A percentile compares a stretch with the other conserved stretches of the same genome.
phyloP scores from a whole-genome alignment of 257 asterid species.

The Solanum habrochaites region DNA sequence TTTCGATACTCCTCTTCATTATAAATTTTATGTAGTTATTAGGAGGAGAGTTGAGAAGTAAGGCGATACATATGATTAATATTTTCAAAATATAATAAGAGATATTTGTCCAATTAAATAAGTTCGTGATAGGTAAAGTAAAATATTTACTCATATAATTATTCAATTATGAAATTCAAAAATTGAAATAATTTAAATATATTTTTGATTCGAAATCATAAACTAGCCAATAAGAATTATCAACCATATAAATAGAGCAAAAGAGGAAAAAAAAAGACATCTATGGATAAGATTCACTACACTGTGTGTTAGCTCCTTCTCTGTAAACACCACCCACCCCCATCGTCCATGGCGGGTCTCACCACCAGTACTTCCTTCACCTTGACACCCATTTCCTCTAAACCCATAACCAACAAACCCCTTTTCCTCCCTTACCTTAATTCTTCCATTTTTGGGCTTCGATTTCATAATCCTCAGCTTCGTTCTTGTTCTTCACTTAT shows the following conservation, averaged over 20 bases:
- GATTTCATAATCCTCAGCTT: conserved; percentile 9
- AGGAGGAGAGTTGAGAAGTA: too few species aligned
- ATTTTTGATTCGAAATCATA: too few species aligned
- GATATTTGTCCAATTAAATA: neutral
- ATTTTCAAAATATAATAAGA: too few species aligned
- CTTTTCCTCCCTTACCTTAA: conserved; percentile 1
- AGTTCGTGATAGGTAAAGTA: too few species aligned
- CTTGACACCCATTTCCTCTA: conserved; percentile 31
- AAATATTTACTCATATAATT: too few species aligned
- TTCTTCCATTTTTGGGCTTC: conserved; percentile 23
- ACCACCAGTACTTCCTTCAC: conserved; percentile 44
- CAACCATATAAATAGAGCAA: neutral
- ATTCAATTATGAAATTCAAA: too few species aligned
- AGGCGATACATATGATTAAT: too few species aligned
- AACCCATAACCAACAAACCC: conserved; percentile 9
- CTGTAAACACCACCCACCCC: neutral
- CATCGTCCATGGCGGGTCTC: conserved; percentile 72
- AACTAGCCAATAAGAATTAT: neutral
- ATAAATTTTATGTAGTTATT: too few species aligned
- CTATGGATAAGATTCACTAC: conserved; percentile 17
- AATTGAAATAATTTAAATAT: too few species aligned
- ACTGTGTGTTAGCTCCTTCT: neutral
- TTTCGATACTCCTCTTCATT: too few species aligned
- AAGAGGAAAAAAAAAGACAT: neutral
- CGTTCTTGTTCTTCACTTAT: neutral